These are phyloP conservation scores for Bruguiera gymnorhiza DNA, from an alignment of 345 rosid genomes.

Conservation along the genomic window DNA sequence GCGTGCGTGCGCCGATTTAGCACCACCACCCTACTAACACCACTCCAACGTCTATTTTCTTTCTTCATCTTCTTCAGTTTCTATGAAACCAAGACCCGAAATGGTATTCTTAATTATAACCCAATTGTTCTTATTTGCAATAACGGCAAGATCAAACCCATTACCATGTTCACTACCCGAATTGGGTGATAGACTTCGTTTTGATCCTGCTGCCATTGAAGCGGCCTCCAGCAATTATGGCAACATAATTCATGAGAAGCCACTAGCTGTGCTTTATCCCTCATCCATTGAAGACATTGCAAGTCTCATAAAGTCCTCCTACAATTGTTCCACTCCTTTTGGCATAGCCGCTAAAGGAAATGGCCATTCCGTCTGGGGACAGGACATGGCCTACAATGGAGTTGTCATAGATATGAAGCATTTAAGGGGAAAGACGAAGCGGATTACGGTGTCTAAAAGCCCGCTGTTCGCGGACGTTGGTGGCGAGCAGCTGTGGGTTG, in stretches of 20 bases:
- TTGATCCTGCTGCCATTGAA: conserved; percentile 2
- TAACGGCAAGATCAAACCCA: background rate
- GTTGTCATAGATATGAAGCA: conserved; percentile 21
- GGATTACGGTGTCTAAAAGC: background rate
- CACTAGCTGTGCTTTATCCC: conserved; percentile 25
- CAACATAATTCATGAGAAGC: conserved; percentile 21
- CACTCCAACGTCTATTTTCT: too few relatives aligned
- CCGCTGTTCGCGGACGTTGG: conserved; percentile 19
- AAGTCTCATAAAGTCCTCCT: conserved; percentile 10
- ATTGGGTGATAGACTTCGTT: conserved; percentile 1
- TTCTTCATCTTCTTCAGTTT: too few relatives aligned
- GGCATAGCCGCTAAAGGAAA: conserved; percentile 19
- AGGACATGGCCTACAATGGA: conserved; percentile 16
- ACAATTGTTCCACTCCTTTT: conserved; percentile 16
- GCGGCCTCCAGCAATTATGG: conserved; percentile 24
- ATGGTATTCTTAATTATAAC: background rate
- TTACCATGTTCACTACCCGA: conserved; percentile 3
- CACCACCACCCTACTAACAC: too few relatives aligned
- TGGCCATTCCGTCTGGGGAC: conserved; percentile 22
- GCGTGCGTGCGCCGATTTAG: too few relatives aligned
- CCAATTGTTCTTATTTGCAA: background rate
- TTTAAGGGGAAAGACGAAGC: background rate
- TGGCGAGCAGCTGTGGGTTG: conserved; percentile 24
- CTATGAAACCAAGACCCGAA: background rate
- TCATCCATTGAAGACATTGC: conserved; percentile 11